A percentile compares a stretch with the other conserved stretches of the same genome.
Conservation (phyloP, 306 rosid genomes). For the Sophora flavescens region DNA sequence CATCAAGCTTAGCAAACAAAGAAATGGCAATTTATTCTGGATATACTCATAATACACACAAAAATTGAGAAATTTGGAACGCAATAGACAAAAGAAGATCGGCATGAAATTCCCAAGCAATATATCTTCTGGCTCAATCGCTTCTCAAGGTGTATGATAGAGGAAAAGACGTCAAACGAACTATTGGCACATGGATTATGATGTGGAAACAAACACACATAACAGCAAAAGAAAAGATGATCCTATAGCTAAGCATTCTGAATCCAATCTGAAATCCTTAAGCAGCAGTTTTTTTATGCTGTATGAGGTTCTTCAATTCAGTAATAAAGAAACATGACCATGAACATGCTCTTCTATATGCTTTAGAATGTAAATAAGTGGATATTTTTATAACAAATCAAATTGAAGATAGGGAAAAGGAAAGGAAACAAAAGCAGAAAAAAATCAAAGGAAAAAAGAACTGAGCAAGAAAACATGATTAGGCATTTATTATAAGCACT, state of each 20-base stretch:
- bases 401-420: constrained; percentile 10
- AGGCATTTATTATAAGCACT: constrained; percentile 20
- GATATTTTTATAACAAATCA: neutral
- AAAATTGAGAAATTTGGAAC: constrained; percentile 3
- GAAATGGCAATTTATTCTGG: constrained; percentile 19
- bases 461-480: neutral
- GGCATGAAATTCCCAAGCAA: constrained; percentile 3
- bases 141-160: neutral
- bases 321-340: neutral
- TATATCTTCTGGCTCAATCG: neutral
- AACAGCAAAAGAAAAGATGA: neutral
- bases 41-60: neutral
- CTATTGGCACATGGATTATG: neutral
- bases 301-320: neutral
- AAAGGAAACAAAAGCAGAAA: neutral
- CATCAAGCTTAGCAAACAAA: constrained; percentile 35
- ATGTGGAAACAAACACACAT: neutral
- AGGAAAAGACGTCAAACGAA: constrained; percentile 9
- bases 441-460: neutral
- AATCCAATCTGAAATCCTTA: constrained; percentile 10
- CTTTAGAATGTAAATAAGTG: constrained; percentile 1
- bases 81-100: constrained; percentile 11
- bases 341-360: neutral
- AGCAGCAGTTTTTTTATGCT: constrained; percentile 15
- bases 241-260: constrained; percentile 13